Percentiles rank a stretch among this genome's conserved stretches.
Evolutionary conservation across 805 yeast species (phyloP).

Genomic region (Clavispora phyllophila): DNA sequence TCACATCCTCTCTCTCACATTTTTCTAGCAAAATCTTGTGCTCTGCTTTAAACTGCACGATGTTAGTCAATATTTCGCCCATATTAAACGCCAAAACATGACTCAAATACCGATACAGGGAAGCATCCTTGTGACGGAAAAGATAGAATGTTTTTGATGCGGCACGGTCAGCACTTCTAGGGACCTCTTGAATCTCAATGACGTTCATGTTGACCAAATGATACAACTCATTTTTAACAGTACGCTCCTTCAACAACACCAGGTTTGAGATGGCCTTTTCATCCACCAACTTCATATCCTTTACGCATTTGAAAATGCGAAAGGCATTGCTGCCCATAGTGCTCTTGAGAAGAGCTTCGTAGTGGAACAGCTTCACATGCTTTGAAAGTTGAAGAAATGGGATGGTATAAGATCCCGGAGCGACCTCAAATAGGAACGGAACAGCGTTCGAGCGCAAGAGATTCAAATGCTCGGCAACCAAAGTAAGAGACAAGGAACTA

Average conservation of each 20-base stretch:
- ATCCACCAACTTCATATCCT: conserved; percentile 65
- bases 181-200: conserved; percentile 88
- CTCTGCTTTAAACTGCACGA: conserved; percentile 51
- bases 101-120: conserved; percentile 30
- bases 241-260: conserved; percentile 73
- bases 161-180: conserved; percentile 85
- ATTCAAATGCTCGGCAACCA: conserved; percentile 63
- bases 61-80: conserved; percentile 45
- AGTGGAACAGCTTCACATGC: conserved; percentile 42
- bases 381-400: conserved; percentile 54
- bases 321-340: conserved; percentile 64
- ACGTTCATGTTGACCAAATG: conserved; percentile 64
- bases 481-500: conserved; percentile 22
- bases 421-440: conserved; percentile 57
- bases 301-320: conserved; percentile 72
- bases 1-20: conserved; percentile 85
- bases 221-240: conserved; percentile 66
- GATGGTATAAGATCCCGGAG: conserved; percentile 53
- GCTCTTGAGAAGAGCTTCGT: conserved; percentile 53
- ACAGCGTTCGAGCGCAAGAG: conserved; percentile 48
- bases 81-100: conserved; percentile 48
- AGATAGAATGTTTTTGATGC: conserved; percentile 83
- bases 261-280: conserved; percentile 76
- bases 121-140: conserved; percentile 56
- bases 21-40: conserved; percentile 69